Evolutionary conservation across 495 filamentous ascomycete genomes (phyloP), one percentile per base, ranked within the genome.

Genomic region (Daldinia bambusicola): DNA sequence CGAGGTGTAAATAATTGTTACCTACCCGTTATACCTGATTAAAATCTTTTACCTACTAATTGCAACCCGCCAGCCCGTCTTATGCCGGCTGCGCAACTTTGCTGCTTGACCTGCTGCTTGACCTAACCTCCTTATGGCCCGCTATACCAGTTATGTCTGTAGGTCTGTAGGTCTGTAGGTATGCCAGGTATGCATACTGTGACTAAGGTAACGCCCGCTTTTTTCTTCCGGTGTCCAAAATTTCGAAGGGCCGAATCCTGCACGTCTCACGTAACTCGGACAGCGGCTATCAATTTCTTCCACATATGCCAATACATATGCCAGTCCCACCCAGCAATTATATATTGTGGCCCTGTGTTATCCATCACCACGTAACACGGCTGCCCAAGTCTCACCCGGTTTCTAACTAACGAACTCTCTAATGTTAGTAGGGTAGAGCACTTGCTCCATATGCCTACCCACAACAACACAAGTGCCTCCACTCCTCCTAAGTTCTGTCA

Each of bases 251-350:
- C 43, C 70, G 43, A 55, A 69, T 65, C n/a, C 66, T 73, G 70
- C 70, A 73, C 61, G 66, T 57, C 66, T 72, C 70, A 68, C 70
- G 65, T 72, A 62, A 62, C 61, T 65, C 62, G 32, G 30, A 32
- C 43, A 34, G 32, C 40, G 10, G 14, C 26, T 51, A 18, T 55
- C 57, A 58, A 22, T 60, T 48, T 38, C 40, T 70, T n/a, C 18
- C 37, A n/a, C n/a, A n/a, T n/a, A n/a, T n/a, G n/a, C n/a, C n/a
- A n/a, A n/a, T n/a, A 38, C 32, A 56, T 56, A 12, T 18, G 53
- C 53, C 13, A 56, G 53, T 56, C 53, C 55, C 60, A 72, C 56
- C 45, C 55, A 71, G 57, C 58, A 52, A 55, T 68, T 69, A 48
- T 63, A 66, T 69, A 66, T 41, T 55, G 58, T 69, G 56, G 66